Conservation (phyloP, 2,329 filamentous ascomycete species). For the Talaromyces pinophilus region DNA sequence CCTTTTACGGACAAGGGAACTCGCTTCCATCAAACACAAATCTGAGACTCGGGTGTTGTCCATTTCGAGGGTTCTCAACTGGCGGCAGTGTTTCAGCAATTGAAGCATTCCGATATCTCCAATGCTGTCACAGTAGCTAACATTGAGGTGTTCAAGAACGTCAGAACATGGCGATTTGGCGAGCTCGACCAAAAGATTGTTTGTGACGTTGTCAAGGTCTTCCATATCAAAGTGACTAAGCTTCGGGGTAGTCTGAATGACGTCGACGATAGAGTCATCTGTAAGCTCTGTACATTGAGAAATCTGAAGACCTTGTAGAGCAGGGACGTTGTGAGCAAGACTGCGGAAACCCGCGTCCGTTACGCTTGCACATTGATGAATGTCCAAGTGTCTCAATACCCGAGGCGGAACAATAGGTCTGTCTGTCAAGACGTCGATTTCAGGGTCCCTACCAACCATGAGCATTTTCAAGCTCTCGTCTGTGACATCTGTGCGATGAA, state of each 20-base stretch:
- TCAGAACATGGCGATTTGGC: slow-evolving; percentile 73
- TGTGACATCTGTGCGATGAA: slow-evolving; percentile 74
- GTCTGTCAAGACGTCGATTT: slow-evolving; percentile 78
- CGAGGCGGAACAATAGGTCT: slow-evolving; percentile 74
- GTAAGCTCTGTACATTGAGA: slow-evolving; percentile 74
- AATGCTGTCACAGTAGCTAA: slow-evolving; percentile 86
- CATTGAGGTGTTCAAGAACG: slow-evolving; percentile 74
- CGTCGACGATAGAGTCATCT: slow-evolving; percentile 68
- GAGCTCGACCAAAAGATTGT: slow-evolving; percentile 71
- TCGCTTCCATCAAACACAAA: slow-evolving; percentile 80
- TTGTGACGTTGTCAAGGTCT: slow-evolving; percentile 76
- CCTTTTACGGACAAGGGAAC: slow-evolving; percentile 72
- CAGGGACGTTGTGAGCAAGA: slow-evolving; percentile 72
- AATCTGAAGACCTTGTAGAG: slow-evolving; percentile 79
- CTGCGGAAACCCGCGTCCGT: slow-evolving; percentile 71
- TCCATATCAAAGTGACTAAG: slow-evolving; percentile 89
- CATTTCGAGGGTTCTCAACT: slow-evolving; percentile 73
- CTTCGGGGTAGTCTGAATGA: slow-evolving; percentile 73
- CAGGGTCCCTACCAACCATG: slow-evolving; percentile 72
- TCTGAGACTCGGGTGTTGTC: slow-evolving; percentile 94
- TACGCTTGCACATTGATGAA: slow-evolving; percentile 75
- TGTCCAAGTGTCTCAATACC: slow-evolving; percentile 77
- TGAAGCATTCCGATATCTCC: slow-evolving; percentile 82
- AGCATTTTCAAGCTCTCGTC: slow-evolving; percentile 74
- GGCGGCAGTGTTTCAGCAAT: slow-evolving; percentile 72